phyloP scores from a whole-genome alignment of 2,329 filamentous ascomycete genomes.

The Diaporthe vaccinii region DNA sequence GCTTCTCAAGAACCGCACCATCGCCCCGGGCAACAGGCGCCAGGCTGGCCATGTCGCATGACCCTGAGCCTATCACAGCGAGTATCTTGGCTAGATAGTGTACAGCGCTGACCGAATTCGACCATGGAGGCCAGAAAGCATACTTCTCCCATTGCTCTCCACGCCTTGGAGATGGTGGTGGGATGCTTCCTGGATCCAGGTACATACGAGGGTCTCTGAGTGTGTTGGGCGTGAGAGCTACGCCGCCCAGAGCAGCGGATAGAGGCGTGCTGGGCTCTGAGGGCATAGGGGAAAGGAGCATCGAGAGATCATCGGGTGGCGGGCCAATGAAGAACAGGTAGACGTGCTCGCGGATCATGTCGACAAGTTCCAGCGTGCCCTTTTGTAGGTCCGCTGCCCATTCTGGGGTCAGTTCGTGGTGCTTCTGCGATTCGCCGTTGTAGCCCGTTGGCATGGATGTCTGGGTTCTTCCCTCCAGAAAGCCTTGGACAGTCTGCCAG shows the following conservation, averaged over 20 bases:
- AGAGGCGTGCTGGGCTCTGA: conserved; percentile 77
- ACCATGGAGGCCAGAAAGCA: conserved; percentile 95
- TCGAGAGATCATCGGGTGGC: conserved; percentile 90
- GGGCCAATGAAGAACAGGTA: conserved; percentile 87
- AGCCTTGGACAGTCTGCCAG: conserved; percentile 92
- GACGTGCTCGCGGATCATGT: conserved; percentile 83
- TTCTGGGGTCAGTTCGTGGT: conserved; percentile 83
- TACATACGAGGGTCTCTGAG: conserved; percentile 81
- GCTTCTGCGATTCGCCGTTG: conserved; percentile 82
- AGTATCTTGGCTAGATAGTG: conserved; percentile 89
- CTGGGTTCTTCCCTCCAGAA: conserved; percentile 89
- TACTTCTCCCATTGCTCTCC: conserved; percentile 94
- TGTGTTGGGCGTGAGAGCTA: conserved; percentile 65
- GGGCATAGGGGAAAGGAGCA: conserved; percentile 85
- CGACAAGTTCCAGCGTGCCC: conserved; percentile 85
- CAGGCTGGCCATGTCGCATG: conserved; percentile 86
- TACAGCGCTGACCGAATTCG: conserved; percentile 92
- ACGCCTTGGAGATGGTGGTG: conserved; percentile 80
- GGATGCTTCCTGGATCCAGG: conserved; percentile 82
- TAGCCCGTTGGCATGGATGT: conserved; percentile 83
- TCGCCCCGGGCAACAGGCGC: conserved; percentile 71
- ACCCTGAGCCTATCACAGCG: conserved; percentile 85
- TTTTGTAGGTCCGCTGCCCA: conserved; percentile 80
- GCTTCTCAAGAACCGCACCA: conserved; percentile 74
- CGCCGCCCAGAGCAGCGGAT: conserved; percentile 58